phyloP scores from a whole-genome alignment of 1,284 basidiomycete species.

The Sanghuangporus weigelae region DNA sequence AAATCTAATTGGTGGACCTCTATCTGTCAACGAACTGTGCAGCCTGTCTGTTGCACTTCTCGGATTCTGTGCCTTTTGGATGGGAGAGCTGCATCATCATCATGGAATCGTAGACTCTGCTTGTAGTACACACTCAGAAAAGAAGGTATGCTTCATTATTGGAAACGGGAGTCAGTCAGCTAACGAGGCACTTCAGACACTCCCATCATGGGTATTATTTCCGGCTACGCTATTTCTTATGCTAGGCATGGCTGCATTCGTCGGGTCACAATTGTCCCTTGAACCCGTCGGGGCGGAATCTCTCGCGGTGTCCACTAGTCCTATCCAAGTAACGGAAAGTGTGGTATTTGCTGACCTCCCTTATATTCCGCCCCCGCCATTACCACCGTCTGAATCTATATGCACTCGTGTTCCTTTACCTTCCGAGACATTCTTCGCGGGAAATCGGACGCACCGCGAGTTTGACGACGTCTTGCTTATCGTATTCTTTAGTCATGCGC shows the following conservation, averaged over 20 bases:
- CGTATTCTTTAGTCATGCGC: constrained; percentile 46
- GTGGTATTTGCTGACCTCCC: constrained; percentile 4
- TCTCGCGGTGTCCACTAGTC: too few relatives aligned
- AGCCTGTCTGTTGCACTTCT: constrained; percentile 1
- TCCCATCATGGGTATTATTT: not conserved
- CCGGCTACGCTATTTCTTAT: not conserved
- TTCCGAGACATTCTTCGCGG: constrained; percentile 11
- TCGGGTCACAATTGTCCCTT: not conserved
- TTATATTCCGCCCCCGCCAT: constrained; percentile 6
- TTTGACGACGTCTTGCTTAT: constrained; percentile 41
- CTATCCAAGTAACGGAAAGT: not conserved
- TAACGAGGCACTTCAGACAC: not conserved
- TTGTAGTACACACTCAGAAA: not conserved
- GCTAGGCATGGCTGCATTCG: not conserved
- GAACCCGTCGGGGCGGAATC: not conserved
- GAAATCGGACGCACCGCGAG: constrained; percentile 26
- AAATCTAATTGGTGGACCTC: not conserved
- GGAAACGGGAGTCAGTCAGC: not conserved
- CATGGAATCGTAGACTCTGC: not conserved
- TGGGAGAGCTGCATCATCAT: not conserved
- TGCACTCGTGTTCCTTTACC: constrained; percentile 25
- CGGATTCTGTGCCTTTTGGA: constrained; percentile 6
- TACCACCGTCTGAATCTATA: constrained; percentile 2
- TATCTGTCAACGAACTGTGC: constrained; percentile 4
- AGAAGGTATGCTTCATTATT: not conserved